Evolutionary conservation across 1,284 basidiomycete genomes (phyloP).

Genomic region (Ganoderma multipileum): DNA sequence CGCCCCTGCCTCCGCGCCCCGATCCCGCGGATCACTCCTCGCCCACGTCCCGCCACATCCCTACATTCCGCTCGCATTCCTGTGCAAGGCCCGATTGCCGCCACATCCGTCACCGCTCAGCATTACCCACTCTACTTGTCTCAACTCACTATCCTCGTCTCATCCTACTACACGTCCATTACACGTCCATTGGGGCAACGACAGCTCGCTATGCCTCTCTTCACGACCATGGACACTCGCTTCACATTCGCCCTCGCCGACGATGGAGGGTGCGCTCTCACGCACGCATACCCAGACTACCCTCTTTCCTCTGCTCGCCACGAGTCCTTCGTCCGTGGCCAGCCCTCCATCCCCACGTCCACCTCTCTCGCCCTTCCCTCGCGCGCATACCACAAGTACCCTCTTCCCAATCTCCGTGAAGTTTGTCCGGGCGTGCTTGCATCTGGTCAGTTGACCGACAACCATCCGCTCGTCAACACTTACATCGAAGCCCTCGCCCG

Average conservation of each 20-base stretch:
- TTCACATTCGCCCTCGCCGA: conserved; percentile 17
- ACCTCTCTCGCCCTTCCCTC: conserved; percentile 4
- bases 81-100: conserved; percentile 25
- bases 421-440: conserved; percentile 30
- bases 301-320: conserved; percentile 29
- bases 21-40: conserved; percentile 3
- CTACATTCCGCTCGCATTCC: conserved; percentile 7
- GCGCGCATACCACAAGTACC: conserved; percentile 26
- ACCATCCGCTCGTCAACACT: conserved; percentile 34
- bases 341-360: conserved; percentile 9
- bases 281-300: conserved; percentile 13
- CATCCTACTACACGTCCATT: neutral
- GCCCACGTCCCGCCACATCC: conserved; percentile 23
- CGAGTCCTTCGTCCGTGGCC: conserved; percentile 23
- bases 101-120: conserved; percentile 18
- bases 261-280: conserved; percentile 29
- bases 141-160: neutral
- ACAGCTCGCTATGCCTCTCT: conserved; percentile 17
- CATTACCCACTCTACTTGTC: neutral
- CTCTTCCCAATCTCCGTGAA: conserved; percentile 22
- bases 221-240: conserved; percentile 7
- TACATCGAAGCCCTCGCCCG: conserved; percentile 31
- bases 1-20: conserved; percentile 11
- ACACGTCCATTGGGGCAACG: neutral
- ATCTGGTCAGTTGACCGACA: conserved; percentile 30